Base-by-base conservation (phyloP, 306 rosid genomes). In the Betula pendula region DNA sequence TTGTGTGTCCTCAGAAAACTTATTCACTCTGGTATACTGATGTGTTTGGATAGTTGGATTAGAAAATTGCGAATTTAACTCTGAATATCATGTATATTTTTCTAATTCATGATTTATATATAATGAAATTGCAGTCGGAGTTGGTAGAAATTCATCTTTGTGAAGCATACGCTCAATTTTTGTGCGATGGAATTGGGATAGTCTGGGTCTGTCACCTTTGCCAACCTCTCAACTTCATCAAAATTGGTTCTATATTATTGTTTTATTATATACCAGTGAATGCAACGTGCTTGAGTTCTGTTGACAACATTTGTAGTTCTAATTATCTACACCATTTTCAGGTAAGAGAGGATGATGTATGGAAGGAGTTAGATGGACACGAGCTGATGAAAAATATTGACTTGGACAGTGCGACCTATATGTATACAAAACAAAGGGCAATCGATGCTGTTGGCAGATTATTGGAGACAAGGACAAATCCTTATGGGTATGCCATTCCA, bases 171-270 rank as follows among this genome's bases (percentile, higher is more conserved):
- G 98, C 96, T 80, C 87, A 87, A 70, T 84, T 74, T 75, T 77
- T 89, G 81, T 94, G 98, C 81, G 73, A 81, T 80, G 96, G 91
- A 62, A 72, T 77, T 20, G 98, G 92, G 76, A 80, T 79, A 77
- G 65, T 88, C 67, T 94, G 98, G 98, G 98, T 94, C 55, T 45
- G 91, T 86, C 60, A 72, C 48, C 75, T 80, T 77, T 70, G 6
- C 16, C 50, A 52, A 65, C 75, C 33, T 62, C 75, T 53, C 77
- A 62, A 63, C 79, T n/a, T 52, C 68, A 15, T 42, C 29, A 65
- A n/a, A 42, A 25, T 68, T 65, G 49, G 4, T 65, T 70, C 50
- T 75, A 50, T 56, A 47, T 48, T 24, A 8, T 0, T 70, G 50
- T 77, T 3, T 50, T 52, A 20, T 66, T 8, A 11, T 49, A 49